Conservation (phyloP, 768 basidiomycete species). For the Termitomyces sp. region DNA sequence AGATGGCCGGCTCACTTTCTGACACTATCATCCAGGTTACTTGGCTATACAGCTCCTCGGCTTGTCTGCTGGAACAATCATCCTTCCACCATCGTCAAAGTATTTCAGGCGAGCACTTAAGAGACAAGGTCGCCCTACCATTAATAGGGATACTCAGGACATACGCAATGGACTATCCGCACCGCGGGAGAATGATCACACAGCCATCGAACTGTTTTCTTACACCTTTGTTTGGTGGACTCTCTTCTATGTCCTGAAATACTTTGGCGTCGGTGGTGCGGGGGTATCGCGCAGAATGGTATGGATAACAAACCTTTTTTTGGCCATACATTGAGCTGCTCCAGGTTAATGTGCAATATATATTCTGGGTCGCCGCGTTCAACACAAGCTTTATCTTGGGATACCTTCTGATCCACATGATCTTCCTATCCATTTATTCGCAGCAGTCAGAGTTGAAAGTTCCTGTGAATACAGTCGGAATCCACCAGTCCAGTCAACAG, state of each 20-base stretch:
- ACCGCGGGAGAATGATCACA: conserved; percentile 68
- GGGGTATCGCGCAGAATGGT: conserved; percentile 49
- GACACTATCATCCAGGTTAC: conserved; percentile 57
- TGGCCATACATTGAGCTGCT: neutral
- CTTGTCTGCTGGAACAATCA: conserved; percentile 72
- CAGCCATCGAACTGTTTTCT: conserved; percentile 71
- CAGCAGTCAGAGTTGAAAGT: conserved; percentile 32
- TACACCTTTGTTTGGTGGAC: conserved; percentile 83
- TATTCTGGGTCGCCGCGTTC: conserved; percentile 86
- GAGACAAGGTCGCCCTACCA: conserved; percentile 14
- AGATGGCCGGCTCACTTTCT: neutral
- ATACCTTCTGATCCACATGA: conserved; percentile 75
- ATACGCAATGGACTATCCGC: conserved; percentile 21
- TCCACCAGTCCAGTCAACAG: neutral
- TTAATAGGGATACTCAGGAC: conserved; percentile 12
- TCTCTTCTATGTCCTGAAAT: conserved; percentile 39
- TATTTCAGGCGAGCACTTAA: conserved; percentile 62
- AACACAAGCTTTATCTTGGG: conserved; percentile 83
- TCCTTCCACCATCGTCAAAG: conserved; percentile 77
- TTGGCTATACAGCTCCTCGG: conserved; percentile 88
- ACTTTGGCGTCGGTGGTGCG: conserved; percentile 40
- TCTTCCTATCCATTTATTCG: conserved; percentile 38
- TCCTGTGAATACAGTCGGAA: conserved; percentile 2
- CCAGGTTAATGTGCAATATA: conserved; percentile 87
- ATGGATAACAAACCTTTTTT: conserved; percentile 11